phyloP scores from a whole-genome alignment of 225 moss, liverwort and hornwort species.

The Physcomitrium patens region DNA sequence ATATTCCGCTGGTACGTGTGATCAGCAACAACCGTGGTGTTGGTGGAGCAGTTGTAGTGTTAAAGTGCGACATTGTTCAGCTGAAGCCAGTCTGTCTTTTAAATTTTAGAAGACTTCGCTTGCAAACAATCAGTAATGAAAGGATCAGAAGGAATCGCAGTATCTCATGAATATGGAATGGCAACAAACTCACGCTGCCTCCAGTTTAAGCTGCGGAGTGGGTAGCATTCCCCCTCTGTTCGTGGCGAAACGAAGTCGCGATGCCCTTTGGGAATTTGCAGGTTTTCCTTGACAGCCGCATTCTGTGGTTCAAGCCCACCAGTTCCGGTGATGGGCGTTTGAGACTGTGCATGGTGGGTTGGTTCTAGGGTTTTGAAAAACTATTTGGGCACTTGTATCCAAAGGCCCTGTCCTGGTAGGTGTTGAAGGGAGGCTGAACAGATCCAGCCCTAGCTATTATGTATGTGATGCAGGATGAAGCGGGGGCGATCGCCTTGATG shows the following conservation, averaged over 20 bases:
- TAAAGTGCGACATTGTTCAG: not conserved
- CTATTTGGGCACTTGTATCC: not conserved
- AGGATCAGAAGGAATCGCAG: slow-evolving; percentile 40
- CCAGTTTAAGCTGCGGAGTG: not conserved
- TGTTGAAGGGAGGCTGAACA: not conserved
- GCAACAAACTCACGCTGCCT: slow-evolving; percentile 12
- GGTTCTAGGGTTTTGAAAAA: slow-evolving; percentile 31
- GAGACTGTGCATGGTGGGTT: not conserved
- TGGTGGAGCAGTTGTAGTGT: slow-evolving; percentile 1
- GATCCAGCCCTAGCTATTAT: slow-evolving; percentile 25
- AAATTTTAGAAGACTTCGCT: slow-evolving; percentile 20
- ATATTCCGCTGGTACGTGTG: not conserved
- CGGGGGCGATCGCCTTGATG: slow-evolving; percentile 71
- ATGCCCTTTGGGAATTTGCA: slow-evolving; percentile 17
- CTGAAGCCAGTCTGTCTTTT: not conserved
- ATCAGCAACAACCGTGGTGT: slow-evolving; percentile 5
- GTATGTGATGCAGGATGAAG: slow-evolving; percentile 64
- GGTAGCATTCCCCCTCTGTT: slow-evolving; percentile 5
- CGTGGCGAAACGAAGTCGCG: not conserved
- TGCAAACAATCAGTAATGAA: slow-evolving; percentile 12
- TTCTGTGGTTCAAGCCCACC: not conserved
- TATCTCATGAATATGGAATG: slow-evolving; percentile 30
- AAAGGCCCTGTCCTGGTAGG: not conserved
- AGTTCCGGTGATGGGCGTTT: not conserved
- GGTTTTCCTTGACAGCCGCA: not conserved